These are phyloP conservation scores for Tympanopsis confertula DNA, from an alignment of 2,329 filamentous ascomycete genomes.

Conservation along the genomic window DNA sequence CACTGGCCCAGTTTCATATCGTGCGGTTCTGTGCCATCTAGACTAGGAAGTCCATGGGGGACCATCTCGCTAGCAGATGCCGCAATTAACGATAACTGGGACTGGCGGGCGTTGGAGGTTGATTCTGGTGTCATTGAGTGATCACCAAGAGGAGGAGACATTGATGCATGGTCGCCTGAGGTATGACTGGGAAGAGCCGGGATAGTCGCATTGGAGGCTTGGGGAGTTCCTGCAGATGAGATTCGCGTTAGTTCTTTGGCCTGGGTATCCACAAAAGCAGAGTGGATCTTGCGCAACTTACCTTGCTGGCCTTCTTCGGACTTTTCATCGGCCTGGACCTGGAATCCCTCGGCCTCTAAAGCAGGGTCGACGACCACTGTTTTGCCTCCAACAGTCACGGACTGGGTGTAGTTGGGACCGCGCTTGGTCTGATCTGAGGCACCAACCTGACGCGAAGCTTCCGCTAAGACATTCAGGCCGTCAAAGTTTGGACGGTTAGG, in stretches of 20 bases:
- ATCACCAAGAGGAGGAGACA: constrained; percentile 18
- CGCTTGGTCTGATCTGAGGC: background rate
- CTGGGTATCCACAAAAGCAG: too few relatives aligned
- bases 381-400: constrained; percentile 16
- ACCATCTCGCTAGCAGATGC: constrained; percentile 31
- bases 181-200: constrained; percentile 17
- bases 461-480: background rate
- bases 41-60: constrained; percentile 17
- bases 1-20: constrained; percentile 9
- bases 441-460: background rate
- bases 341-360: constrained; percentile 24
- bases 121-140: constrained; percentile 19
- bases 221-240: constrained; percentile 12
- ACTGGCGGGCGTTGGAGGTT: constrained; percentile 19
- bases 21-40: too few relatives aligned
- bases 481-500: background rate
- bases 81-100: constrained; percentile 29
- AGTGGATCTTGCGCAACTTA: too few relatives aligned
- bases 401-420: background rate
- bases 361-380: constrained; percentile 27
- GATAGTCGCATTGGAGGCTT: constrained; percentile 15
- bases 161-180: constrained; percentile 16
- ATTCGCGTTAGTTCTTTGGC: too few relatives aligned
- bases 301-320: too few relatives aligned
- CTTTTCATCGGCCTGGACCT: too few relatives aligned